A percentile compares a stretch with the other conserved stretches of the same genome.
phyloP scores from a whole-genome alignment of 2,329 filamentous ascomycete genomes.

The Fusarium brevicatenulatum region DNA sequence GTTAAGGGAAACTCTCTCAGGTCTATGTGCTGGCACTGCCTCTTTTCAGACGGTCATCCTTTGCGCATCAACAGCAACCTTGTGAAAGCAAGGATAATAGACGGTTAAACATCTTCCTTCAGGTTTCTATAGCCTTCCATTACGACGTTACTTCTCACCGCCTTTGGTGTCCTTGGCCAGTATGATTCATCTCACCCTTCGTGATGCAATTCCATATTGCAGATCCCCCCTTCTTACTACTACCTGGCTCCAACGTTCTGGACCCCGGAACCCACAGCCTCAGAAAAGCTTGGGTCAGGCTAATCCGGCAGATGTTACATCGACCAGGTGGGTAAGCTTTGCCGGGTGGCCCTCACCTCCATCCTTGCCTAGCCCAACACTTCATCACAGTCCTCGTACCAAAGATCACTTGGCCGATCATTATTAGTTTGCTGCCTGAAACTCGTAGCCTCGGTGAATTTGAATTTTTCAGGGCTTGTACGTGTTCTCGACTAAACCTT shows the following conservation, averaged over 20 bases:
- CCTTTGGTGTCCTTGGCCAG: neutral
- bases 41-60: neutral
- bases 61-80: neutral
- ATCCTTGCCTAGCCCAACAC: neutral
- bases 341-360: neutral
- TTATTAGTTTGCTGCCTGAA: constrained; percentile 7
- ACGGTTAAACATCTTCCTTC: neutral
- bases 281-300: neutral
- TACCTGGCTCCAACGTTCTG: neutral
- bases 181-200: neutral
- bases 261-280: neutral
- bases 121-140: neutral
- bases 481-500: neutral
- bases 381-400: neutral
- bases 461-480: neutral
- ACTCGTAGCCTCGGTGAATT: constrained; percentile 10
- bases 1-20: neutral
- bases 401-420: constrained; percentile 3
- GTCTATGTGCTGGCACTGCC: neutral
- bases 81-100: neutral
- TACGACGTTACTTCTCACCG: neutral
- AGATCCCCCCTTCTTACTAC: constrained; percentile 1
- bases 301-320: constrained; percentile 3
- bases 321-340: neutral
- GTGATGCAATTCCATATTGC: neutral